A percentile compares a stretch with the other conserved stretches of the same genome.
Conservation (phyloP, 805 yeast genomes). For the Schwanniomyces polymorphus region DNA sequence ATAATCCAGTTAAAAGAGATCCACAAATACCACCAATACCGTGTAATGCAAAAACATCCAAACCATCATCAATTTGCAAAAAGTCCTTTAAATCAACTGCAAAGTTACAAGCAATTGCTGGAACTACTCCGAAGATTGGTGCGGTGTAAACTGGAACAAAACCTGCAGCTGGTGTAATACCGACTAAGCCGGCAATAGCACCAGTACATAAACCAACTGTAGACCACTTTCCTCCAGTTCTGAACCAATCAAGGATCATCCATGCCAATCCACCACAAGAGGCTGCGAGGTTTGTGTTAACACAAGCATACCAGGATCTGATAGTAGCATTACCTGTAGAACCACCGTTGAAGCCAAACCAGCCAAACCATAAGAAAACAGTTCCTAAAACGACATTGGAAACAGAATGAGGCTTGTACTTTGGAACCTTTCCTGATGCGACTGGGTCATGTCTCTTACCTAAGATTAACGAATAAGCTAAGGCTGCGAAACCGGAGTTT, state of each 20-base stretch:
- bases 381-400: conserved; percentile 90
- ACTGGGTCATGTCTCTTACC: conserved; percentile 91
- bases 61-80: conserved; percentile 85
- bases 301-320: conserved; percentile 92
- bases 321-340: conserved; percentile 92
- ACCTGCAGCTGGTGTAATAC: conserved; percentile 97
- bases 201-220: conserved; percentile 95
- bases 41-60: conserved; percentile 91
- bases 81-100: conserved; percentile 78
- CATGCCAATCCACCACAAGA: conserved; percentile 90
- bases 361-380: conserved; percentile 94
- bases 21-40: conserved; percentile 93
- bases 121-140: conserved; percentile 76
- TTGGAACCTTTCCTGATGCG: conserved; percentile 69
- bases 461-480: conserved; percentile 86
- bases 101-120: conserved; percentile 77
- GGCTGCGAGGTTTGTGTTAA: conserved; percentile 93
- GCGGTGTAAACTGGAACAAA: conserved; percentile 91
- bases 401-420: conserved; percentile 92
- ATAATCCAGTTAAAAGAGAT: conserved; percentile 81
- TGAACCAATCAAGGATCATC: conserved; percentile 86
- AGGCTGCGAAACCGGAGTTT: conserved; percentile 90
- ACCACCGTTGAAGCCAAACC: conserved; percentile 99
- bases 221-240: conserved; percentile 89
- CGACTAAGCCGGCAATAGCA: conserved; percentile 89